Conservation (phyloP, 306 rosid genomes). For the Cicer chorassanicum region DNA sequence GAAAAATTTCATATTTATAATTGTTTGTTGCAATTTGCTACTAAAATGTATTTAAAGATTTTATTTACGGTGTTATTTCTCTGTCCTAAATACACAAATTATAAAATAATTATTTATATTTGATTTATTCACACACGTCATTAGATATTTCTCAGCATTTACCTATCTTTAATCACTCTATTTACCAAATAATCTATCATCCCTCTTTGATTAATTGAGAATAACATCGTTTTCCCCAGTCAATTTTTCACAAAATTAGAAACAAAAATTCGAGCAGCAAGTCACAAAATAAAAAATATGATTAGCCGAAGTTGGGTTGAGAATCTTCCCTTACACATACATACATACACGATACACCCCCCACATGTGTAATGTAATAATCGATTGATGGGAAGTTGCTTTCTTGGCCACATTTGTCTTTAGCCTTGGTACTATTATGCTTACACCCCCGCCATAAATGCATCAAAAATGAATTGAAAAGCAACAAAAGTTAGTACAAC, state of each 20-base stretch:
- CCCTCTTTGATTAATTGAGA: background rate
- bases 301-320: constrained; percentile 35
- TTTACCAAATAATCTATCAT: background rate
- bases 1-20: no score
- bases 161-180: background rate
- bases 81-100: no score
- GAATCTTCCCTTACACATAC: constrained; percentile 27
- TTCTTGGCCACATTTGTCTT: constrained; percentile 49
- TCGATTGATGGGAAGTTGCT: constrained; percentile 48
- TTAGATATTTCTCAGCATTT: no score
- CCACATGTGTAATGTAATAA: background rate
- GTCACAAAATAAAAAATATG: background rate
- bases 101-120: no score
- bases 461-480: constrained; percentile 47
- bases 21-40: no score
- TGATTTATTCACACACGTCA: no score
- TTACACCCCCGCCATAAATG: constrained; percentile 51
- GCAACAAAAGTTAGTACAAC: constrained; percentile 48
- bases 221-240: background rate
- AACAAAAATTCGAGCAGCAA: background rate
- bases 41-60: no score
- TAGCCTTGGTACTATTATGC: constrained; percentile 45
- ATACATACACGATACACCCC: no score
- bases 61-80: no score
- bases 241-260: background rate